Conservation (phyloP, 257 asterid species). For the Apocynum venetum region DNA sequence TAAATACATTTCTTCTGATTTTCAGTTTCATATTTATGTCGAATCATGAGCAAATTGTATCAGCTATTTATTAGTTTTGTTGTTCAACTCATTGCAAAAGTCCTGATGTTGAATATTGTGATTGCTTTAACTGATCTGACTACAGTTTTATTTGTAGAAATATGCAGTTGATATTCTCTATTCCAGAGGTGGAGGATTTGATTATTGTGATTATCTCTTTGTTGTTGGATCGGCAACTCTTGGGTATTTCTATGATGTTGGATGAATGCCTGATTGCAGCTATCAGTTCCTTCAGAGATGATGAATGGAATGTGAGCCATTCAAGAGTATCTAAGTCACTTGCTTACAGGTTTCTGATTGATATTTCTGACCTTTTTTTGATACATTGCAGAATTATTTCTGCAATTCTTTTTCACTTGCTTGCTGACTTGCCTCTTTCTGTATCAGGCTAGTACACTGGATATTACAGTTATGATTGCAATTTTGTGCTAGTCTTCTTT, state of each 20-base stretch:
- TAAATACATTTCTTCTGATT: background rate
- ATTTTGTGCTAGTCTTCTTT: background rate
- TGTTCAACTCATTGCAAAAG: background rate
- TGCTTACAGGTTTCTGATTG: slow-evolving; percentile 54
- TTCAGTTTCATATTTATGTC: background rate
- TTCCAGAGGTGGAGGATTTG: slow-evolving; percentile 73
- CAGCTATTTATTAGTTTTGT: background rate
- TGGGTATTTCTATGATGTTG: slow-evolving; percentile 58
- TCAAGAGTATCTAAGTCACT: slow-evolving; percentile 55
- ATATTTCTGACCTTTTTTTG: background rate
- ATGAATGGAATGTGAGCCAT: slow-evolving; percentile 65
- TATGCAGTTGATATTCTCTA: slow-evolving; percentile 35
- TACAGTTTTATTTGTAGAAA: slow-evolving; percentile 38
- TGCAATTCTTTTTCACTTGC: background rate
- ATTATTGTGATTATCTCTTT: slow-evolving; percentile 46
- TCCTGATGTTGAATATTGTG: background rate
- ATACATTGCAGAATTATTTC: background rate
- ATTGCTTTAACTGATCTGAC: background rate
- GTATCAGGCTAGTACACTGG: background rate
- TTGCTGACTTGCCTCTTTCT: background rate
- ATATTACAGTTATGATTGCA: background rate
- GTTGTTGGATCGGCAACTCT: slow-evolving; percentile 73
- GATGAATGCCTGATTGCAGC: slow-evolving; percentile 54
- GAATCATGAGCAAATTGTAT: background rate
- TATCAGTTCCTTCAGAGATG: slow-evolving; percentile 51